Base-by-base conservation (phyloP, 2,329 filamentous ascomycete genomes). In the Trichoderma cornu-damae region DNA sequence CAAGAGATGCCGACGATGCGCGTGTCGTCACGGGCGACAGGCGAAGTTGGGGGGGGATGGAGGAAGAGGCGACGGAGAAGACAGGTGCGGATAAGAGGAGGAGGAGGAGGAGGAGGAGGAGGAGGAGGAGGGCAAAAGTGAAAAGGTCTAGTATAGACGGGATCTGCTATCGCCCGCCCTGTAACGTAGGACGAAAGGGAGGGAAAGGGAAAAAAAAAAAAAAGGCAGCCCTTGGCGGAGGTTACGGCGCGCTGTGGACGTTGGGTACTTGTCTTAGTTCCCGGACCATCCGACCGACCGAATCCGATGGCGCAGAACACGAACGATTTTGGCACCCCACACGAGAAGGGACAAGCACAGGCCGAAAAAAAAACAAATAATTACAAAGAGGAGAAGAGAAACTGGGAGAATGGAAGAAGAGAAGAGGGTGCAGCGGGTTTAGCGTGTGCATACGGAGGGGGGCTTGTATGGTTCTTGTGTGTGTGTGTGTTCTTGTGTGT, bases 201-300 rank as follows among this genome's bases (percentile, higher is more conserved):
- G 40, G 54, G 38, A 37, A 42, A 43, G 46, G 24, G 34, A 24
- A 38, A 38, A 44, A 51, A 50, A 43, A 37, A 42, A 42, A 28
- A 38, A 28, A 38, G 20, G 30, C 42, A 43, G 32, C 30, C 37
- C 47, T 50, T 42, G 47, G 57, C 57, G 57, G 57, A 59, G 57
- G 57, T 44, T 50, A 55, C 52, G 57, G 57, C 52, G 57, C 43
- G 40, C 51, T 40, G 44, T 49, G 51, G 51, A 30, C 50, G 47
- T 44, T 44, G 48, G 35, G n/a, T n/a, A n/a, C 50, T 46, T 55
- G 57, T 48, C 42, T 59, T 62, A 61, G 61, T 53, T 61, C 57
- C 61, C 61, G 61, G 59, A 40, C 59, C 57, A 62, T 62, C 61
- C 61, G 60, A 61, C 59, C 59, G 53, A 38, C 51, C 52, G 49